Evolutionary conservation across 2,329 filamentous ascomycete genomes (phyloP), one percentile per base, ranked within the genome.

Genomic region (Xylaria polymorpha): DNA sequence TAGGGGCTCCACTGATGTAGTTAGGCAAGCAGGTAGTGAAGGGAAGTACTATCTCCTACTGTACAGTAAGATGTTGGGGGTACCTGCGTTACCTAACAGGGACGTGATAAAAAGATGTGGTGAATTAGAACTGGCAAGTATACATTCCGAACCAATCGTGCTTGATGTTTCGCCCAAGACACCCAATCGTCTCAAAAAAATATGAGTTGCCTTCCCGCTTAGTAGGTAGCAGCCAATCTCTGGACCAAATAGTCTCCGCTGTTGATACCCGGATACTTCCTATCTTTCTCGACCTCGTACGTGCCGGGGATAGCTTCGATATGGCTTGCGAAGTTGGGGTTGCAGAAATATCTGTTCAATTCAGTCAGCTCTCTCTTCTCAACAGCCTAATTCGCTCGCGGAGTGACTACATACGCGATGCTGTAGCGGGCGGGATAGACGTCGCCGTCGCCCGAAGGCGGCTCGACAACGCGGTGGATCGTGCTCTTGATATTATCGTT

Each of bases 401-500:
- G 20, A 37, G 29, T n/a, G 12, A 14, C 29, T 22, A 84, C 86
- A 77, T 74, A 98, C 74, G 94, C 94, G 77, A 98, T 91, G 75
- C 92, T 95, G 77, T 98, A 98, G 46, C 92, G 85, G 0, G 93
- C 85, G 1, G 94, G 93, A 79, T 97, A 91, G 46, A 84, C 81
- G 18, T 85, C 85, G 8, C 81, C 82, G 3, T 82, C 83, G 4
- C 85, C 85, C 18, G 84, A 83, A 0, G 93, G 92, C 1, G 94
- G 94, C 81, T 97, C 92, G 5, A 98, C 92, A 0, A 98, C 94
- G 12, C 94, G 89, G 80, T 98, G 94, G 69, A 94, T 88, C 4
- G 94, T 98, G 77, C 92, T 95, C 82, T 92, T 94, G 82, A 98
- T 97, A 4, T 88, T 92, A 76, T 97, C 93, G 77, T 98, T 98